Base-by-base conservation (phyloP, 2,329 filamentous ascomycete genomes). In the Pseudogymnoascus sp. region DNA sequence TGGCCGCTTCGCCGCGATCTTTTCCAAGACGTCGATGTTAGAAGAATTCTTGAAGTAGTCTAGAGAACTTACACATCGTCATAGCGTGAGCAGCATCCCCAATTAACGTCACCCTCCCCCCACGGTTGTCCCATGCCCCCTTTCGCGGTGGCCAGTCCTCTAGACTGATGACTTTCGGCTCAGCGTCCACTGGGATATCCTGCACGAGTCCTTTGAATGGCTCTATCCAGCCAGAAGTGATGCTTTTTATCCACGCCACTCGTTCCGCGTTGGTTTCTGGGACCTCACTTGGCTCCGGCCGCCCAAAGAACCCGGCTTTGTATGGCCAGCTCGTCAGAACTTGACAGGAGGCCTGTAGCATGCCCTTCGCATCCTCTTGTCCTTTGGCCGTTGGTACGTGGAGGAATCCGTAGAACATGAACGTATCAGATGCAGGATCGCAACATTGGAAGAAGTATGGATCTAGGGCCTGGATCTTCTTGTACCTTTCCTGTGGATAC, bases 41-140 rank as follows among this genome's bases (percentile, higher is more conserved):
- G 38, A 25, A 25, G 39, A 5, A 6, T 25, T 60, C 12, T 62
- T 74, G 75, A 78, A 60, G 12, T 39, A 3, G 54, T 25, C 16
- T 3, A 25, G 36, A 14, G 16, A 73, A 75, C 61, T 70, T 75
- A 83, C 80, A 78, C 76, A 77, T 71, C n/a, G 76, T 78, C 73
- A 78, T 79, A 1, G 76, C 73, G 67, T 80, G 78, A 0, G 77
- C 78, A 0, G 78, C 74, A 66, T 81, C 78, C 0, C 78, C 78
- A 11, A 79, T 69, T 1, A 80, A 59, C 1, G 74, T 68, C 2
- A 75, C 73, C 11, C 73, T 70, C 3, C 74, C 70, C 30, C 70
- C 67, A 6, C 62, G 58, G 22, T 68, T 68, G 16, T 62, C 60
- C 68, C 69, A 70, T n/a, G 60, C 54, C 0, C 67, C 71, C 4